Base-by-base conservation (phyloP, 2,329 filamentous ascomycete genomes). In the Colletotrichum tofieldiae region DNA sequence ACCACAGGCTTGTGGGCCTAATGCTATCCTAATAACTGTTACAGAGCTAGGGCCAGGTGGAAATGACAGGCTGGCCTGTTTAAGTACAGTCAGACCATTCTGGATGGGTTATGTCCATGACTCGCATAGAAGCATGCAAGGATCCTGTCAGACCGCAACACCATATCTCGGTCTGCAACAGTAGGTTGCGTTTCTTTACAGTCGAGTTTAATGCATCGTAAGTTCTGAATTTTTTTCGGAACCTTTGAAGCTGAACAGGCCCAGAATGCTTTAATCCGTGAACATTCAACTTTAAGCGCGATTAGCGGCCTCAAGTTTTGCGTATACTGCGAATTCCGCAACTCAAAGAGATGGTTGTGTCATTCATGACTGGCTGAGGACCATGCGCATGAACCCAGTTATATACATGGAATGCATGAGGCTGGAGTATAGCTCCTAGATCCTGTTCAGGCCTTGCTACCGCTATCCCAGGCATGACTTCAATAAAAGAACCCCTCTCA, bases 361-460 rank as follows among this genome's bases (percentile, higher is more conserved):
- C 23, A 26, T 26, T 26, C 23, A 49, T 4, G 0, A 26, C n/a
- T 26, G 16, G 5, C n/a, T 49, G n/a, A n/a, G n/a, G 23, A 16
- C 11, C 0, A 14, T 11, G 14, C 1, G 4, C 23, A 49, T 49
- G 11, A 49, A 49, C 0, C 9, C 4, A 18, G n/a, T 14, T 12
- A 1, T 23, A n/a, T 49, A n/a, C 2, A 11, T 3, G 3, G 4
- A 11, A 2, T n/a, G 20, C 4, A n/a, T 6, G n/a, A 5, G 3
- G 20, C n/a, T 23, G 9, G 9, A 14, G n/a, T 5, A 12, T 1
- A 1, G 20, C 2, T n/a, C 7, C 9, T 11, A 18, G 7, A 7
- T n/a, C 9, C 5, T 7, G n/a, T 9, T 11, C 20, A 23, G 8
- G 12, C 12, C 20, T 12, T 49, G n/a, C 20, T n/a, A 6, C 20